Evolutionary conservation across 148 eudicot genomes (phyloP), one percentile per base, ranked within the genome.

Genomic region (Pharnaceum exiguum): DNA sequence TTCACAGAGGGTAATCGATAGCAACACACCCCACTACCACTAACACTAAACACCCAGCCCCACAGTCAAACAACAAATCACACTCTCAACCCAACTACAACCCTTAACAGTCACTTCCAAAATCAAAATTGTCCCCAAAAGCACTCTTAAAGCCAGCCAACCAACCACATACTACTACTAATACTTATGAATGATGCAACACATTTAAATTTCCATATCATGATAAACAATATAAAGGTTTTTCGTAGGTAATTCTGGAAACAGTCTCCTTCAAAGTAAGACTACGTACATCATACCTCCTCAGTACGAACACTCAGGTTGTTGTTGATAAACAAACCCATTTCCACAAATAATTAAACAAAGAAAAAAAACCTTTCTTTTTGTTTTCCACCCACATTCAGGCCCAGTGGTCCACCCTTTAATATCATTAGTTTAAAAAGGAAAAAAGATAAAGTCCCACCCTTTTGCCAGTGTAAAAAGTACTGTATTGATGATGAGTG

Each of bases 1-100:
- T 70, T 60, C 72, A 65, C 39, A 70, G 29, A 59, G 48, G 61
- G 72, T 29, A 67, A 74, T 77, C 67, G 68, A 68, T 62, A 59
- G n/a, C n/a, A n/a, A 48, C 73, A 69, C 75, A 43, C 62, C 69
- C 78, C 77, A 68, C 81, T 59, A 58, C 60, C 51, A 69, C n/a
- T n/a, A n/a, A n/a, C n/a, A n/a, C n/a, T n/a, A n/a, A n/a, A n/a
- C n/a, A n/a, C n/a, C n/a, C 57, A 52, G 46, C 52, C 68, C 73
- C 46, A 77, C 50, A 46, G 71, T 68, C 79, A 66, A 71, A 68
- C 70, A 38, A 23, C 58, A 66, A 46, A 74, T 71, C 65, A 66
- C 65, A n/a, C n/a, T n/a, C n/a, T n/a, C n/a, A n/a, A n/a, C n/a
- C n/a, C n/a, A n/a, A n/a, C n/a, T 68, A 49, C 71, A 64, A 36